These are phyloP conservation scores for Sisymbrium altissimum DNA, from an alignment of 345 rosid species.

Conservation along the genomic window DNA sequence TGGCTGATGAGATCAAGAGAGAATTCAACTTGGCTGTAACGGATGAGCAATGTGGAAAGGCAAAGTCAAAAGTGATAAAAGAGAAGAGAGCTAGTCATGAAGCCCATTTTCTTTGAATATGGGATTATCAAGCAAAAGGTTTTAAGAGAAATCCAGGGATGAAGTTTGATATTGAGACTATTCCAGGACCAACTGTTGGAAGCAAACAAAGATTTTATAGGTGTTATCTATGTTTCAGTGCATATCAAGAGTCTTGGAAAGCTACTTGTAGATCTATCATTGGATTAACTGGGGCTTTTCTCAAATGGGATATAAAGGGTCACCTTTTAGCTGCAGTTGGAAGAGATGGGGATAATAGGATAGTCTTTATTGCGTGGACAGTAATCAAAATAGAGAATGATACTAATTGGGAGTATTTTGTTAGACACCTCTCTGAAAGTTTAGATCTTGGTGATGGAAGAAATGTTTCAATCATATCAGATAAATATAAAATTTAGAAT, in stretches of 20 bases:
- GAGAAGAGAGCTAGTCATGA: neutral
- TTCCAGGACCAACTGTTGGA: neutral
- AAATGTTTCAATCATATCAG: neutral
- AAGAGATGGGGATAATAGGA: neutral
- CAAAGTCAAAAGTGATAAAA: neutral
- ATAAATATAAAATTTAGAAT: neutral
- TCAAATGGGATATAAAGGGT: neutral
- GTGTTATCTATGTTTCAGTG: neutral
- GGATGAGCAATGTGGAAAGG: neutral
- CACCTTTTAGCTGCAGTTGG: neutral
- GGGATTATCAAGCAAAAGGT: neutral
- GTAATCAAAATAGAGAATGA: neutral
- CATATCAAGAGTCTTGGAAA: neutral
- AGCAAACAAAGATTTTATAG: neutral
- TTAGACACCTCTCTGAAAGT: neutral
- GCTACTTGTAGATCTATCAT: neutral
- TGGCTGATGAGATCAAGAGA: neutral
- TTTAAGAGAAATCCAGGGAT: rapidly evolving
- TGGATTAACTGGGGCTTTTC: neutral
- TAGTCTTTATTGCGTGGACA: neutral
- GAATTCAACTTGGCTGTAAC: neutral
- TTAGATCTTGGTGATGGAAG: neutral
- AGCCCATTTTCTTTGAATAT: neutral
- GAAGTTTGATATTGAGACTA: neutral
- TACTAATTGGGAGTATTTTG: neutral